Evolutionary conservation across 2,329 filamentous ascomycete genomes (phyloP), one percentile per base, ranked within the genome.

Genomic region (Ophiostoma himal-ulmi): DNA sequence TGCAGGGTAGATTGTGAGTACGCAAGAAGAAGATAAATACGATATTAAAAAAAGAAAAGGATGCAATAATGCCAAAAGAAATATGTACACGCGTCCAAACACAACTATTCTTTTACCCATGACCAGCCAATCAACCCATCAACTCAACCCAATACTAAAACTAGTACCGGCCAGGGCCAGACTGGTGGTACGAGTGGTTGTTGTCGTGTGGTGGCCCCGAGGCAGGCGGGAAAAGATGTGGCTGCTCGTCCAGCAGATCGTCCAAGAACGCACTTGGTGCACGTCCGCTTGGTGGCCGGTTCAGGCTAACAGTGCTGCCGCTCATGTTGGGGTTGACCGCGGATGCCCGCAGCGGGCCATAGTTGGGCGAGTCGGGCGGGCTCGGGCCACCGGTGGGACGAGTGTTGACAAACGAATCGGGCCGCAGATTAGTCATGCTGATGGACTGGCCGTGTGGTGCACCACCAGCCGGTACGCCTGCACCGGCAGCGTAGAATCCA

Each of bases 221-320:
- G n/a, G 41, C 71, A 2, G 84, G 82, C 13, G 85, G 84, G 69
- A 86, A 81, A 74, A 80, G 78, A 52, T 81, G 81, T 6, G 84
- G 82, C 76, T 93, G 89, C 73, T 91, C 91, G 76, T 93, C 92
- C 72, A 97, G 90, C 68, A 98, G 80, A 78, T 97, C 93, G 72
- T 98, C 94, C 54, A 98, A 83, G 78, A 93, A 97, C 22, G 93
- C 92, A 78, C 92, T 96, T 0, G 94, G 94, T 20, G 93, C 91
- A 71, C 94, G 85, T 70, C 88, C 88, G 69, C 88, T 89, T 17
- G 88, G 83, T 3, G 89, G 85, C 70, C 86, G 83, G 73, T 85
- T 87, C 71, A 90, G 83, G 75, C 88, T 90, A 73, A 94, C 77
- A 5, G 88, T 89, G 77, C 89, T 93, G 62, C 85, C 82, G 78